A percentile compares a stretch with the other conserved stretches of the same genome.
Conservation (phyloP, 2,329 filamentous ascomycete species). For the Aspergillus piperis region DNA sequence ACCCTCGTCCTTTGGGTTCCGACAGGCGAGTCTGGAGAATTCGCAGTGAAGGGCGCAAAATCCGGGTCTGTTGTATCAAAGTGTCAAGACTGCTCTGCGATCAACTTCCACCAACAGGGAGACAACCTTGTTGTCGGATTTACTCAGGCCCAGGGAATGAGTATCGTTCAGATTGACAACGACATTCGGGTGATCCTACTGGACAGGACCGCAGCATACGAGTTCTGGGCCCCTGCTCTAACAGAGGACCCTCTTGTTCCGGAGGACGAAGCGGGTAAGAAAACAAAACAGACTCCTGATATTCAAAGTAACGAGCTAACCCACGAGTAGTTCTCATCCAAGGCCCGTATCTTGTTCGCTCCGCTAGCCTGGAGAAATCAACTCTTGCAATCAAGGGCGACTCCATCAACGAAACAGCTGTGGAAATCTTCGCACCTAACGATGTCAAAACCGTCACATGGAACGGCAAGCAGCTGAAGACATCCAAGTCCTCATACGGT, state of each 20-base stretch:
- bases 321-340: conserved; percentile 50
- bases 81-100: conserved; percentile 44
- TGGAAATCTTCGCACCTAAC: conserved; percentile 54
- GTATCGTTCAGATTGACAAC: conserved; percentile 50
- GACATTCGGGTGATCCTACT: conserved; percentile 55
- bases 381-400: conserved; percentile 51
- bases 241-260: conserved; percentile 50
- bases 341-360: conserved; percentile 56
- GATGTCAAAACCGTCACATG: conserved; percentile 51
- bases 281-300: neutral
- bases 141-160: conserved; percentile 52
- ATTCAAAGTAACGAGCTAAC: neutral
- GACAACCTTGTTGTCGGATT: conserved; percentile 50
- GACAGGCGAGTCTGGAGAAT: conserved; percentile 57
- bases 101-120: conserved; percentile 46
- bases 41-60: conserved; percentile 48
- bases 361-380: conserved; percentile 40
- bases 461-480: conserved; percentile 49
- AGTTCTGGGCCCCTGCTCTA: conserved; percentile 58
- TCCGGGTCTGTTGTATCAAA: conserved; percentile 41
- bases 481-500: conserved; percentile 40
- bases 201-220: conserved; percentile 57
- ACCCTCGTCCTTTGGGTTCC: conserved; percentile 57
- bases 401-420: conserved; percentile 40
- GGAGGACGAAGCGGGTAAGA: conserved; percentile 48